phyloP scores from a whole-genome alignment of 257 asterid species.

The Paulownia fortunei region DNA sequence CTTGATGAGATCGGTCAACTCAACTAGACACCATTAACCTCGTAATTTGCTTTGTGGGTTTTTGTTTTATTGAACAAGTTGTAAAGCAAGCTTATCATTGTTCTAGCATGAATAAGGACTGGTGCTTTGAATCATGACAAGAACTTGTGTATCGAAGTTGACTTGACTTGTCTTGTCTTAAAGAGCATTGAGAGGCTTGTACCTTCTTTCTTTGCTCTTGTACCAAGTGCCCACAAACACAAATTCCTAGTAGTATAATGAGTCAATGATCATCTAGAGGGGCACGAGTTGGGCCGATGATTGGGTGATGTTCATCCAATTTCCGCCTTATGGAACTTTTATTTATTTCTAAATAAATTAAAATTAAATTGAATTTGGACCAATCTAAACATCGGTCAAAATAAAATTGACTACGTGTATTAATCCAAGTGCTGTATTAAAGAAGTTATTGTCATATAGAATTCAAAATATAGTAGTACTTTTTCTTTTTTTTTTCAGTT shows the following conservation, averaged over 20 bases:
- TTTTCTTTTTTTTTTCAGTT: no score
- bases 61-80: constrained; percentile 10
- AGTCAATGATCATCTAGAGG: background rate
- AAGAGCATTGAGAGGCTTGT: background rate
- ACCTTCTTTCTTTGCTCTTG: background rate
- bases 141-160: background rate
- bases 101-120: background rate
- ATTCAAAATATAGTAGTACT: no score
- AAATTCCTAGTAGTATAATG: background rate
- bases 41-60: background rate
- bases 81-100: background rate
- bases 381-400: no score
- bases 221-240: background rate
- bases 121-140: background rate
- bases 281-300: background rate
- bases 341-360: background rate
- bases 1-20: background rate
- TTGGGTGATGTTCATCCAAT: background rate
- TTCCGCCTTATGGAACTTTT: background rate
- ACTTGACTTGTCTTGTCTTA: background rate
- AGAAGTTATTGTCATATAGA: background rate
- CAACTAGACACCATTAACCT: background rate
- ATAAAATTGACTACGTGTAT: no score
- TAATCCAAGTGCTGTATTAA: no score
- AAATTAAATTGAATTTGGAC: no score